Evolutionary conservation across 2,329 filamentous ascomycete genomes (phyloP).

Genomic region (Ophiostoma montium): DNA sequence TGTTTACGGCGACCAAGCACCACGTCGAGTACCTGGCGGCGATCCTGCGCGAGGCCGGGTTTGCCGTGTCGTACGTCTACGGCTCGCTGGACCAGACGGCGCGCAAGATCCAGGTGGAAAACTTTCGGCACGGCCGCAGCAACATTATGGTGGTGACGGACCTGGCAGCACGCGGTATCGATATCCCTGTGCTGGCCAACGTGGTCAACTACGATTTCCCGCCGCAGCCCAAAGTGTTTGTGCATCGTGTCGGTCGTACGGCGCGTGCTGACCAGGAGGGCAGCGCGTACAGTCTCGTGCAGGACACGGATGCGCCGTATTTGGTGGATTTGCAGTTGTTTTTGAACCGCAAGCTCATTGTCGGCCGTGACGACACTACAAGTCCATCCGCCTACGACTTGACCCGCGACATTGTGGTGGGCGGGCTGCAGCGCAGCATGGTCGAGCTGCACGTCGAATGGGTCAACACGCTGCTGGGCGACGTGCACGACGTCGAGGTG

Average conservation of each 20-base stretch:
- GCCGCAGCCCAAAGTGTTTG: slow-evolving; percentile 89
- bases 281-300: slow-evolving; percentile 89
- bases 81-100: slow-evolving; percentile 90
- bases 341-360: slow-evolving; percentile 65
- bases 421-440: slow-evolving; percentile 56
- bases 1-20: slow-evolving; percentile 92
- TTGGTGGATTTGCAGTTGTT: slow-evolving; percentile 90
- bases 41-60: slow-evolving; percentile 68
- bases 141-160: slow-evolving; percentile 94
- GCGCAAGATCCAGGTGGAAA: slow-evolving; percentile 79
- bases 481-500: slow-evolving; percentile 57
- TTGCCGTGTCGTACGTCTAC: slow-evolving; percentile 86
- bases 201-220: slow-evolving; percentile 99
- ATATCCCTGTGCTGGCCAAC: slow-evolving; percentile 90
- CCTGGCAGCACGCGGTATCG: slow-evolving; percentile 90
- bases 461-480: slow-evolving; percentile 62
- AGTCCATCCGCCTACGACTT: slow-evolving; percentile 31
- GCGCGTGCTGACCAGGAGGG: slow-evolving; percentile 84
- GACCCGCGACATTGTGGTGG: slow-evolving; percentile 71
- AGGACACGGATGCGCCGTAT: slow-evolving; percentile 80
- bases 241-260: slow-evolving; percentile 91
- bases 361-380: slow-evolving; percentile 52
- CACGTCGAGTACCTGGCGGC: slow-evolving; percentile 86
- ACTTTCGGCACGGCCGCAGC: slow-evolving; percentile 70
- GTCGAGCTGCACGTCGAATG: slow-evolving; percentile 70